Percentiles rank a stretch among this genome's conserved stretches.
phyloP scores from a whole-genome alignment of 2,329 filamentous ascomycete genomes.

The Calonectria fujianensis region DNA sequence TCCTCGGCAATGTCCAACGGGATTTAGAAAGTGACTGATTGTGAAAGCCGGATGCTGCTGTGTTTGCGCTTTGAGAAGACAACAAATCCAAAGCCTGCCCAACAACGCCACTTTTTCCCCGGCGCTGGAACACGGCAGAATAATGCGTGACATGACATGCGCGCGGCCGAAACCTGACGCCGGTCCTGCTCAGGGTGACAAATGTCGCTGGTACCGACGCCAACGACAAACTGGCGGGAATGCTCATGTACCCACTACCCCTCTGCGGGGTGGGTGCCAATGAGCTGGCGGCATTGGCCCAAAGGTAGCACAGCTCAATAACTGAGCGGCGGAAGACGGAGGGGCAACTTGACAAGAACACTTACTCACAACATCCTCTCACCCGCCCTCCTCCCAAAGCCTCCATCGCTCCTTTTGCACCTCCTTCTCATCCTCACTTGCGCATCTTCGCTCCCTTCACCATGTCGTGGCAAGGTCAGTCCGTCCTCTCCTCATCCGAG shows the following conservation, averaged over 20 bases:
- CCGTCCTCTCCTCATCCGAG: constrained; percentile 41
- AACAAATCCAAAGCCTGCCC: not conserved
- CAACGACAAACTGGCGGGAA: constrained; percentile 10
- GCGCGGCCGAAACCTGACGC: constrained; percentile 22
- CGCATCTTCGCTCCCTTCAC: constrained; percentile 55
- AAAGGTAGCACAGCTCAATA: constrained; percentile 32
- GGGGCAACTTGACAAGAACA: constrained; percentile 43
- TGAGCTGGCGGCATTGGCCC: constrained; percentile 30
- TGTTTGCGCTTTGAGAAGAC: not conserved
- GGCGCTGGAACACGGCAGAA: not conserved
- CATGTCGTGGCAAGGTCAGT: constrained; percentile 86
- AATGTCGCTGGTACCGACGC: constrained; percentile 31
- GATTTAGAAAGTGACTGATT: not conserved
- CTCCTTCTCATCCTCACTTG: constrained; percentile 33
- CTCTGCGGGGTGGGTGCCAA: constrained; percentile 32
- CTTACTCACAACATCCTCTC: constrained; percentile 46
- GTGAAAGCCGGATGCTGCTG: not conserved
- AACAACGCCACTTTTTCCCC: not conserved
- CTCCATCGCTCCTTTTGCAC: constrained; percentile 17
- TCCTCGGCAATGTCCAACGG: not conserved
- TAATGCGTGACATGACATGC: constrained; percentile 37
- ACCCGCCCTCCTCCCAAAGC: constrained; percentile 27
- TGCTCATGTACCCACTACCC: constrained; percentile 38
- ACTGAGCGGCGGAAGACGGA: constrained; percentile 36
- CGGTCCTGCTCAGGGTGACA: constrained; percentile 6